Percentiles rank a stretch among this genome's conserved stretches.
These are phyloP conservation scores for Lecanosticta acicola DNA, from an alignment of 2,329 filamentous ascomycete species.

Conservation along the genomic window DNA sequence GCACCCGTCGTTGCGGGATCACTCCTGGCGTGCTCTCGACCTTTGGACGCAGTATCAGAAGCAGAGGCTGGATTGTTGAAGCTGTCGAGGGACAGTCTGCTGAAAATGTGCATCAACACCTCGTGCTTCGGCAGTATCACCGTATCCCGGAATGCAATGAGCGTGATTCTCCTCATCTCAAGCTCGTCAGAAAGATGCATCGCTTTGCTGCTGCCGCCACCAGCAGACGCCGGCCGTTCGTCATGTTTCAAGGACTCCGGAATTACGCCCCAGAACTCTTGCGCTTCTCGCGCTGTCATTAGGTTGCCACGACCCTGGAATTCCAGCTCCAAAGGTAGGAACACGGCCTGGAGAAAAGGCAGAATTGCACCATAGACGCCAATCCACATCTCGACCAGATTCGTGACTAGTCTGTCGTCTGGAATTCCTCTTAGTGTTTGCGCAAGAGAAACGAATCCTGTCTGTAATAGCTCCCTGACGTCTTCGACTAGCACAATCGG, in stretches of 20 bases:
- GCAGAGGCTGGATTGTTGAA: slow-evolving; percentile 44
- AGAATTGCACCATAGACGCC: slow-evolving; percentile 85
- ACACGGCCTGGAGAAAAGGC: slow-evolving; percentile 92
- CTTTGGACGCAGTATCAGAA: slow-evolving; percentile 21
- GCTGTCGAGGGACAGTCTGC: slow-evolving; percentile 78
- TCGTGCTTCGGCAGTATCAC: slow-evolving; percentile 88
- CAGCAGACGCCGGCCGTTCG: slow-evolving; percentile 39
- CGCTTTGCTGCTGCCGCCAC: slow-evolving; percentile 32
- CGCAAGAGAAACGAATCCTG: slow-evolving; percentile 80
- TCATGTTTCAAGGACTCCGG: slow-evolving; percentile 41
- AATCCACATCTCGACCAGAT: slow-evolving; percentile 89
- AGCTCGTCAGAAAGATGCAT: slow-evolving; percentile 55
- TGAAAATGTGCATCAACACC: slow-evolving; percentile 82
- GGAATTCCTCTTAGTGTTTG: slow-evolving; percentile 71
- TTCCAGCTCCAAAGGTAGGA: slow-evolving; percentile 86
- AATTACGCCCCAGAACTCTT: slow-evolving; percentile 83
- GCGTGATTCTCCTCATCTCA: slow-evolving; percentile 81
- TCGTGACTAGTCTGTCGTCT: slow-evolving; percentile 83
- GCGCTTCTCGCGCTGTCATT: slow-evolving; percentile 70
- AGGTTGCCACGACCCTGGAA: slow-evolving; percentile 79
- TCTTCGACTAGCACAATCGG: slow-evolving; percentile 70
- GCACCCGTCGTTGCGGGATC: slow-evolving; percentile 30
- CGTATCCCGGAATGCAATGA: slow-evolving; percentile 81
- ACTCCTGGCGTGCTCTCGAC: slow-evolving; percentile 27
- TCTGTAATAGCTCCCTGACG: slow-evolving; percentile 65